Evolutionary conservation across 345 rosid genomes (phyloP).

Genomic region (Heritiera fomes): DNA sequence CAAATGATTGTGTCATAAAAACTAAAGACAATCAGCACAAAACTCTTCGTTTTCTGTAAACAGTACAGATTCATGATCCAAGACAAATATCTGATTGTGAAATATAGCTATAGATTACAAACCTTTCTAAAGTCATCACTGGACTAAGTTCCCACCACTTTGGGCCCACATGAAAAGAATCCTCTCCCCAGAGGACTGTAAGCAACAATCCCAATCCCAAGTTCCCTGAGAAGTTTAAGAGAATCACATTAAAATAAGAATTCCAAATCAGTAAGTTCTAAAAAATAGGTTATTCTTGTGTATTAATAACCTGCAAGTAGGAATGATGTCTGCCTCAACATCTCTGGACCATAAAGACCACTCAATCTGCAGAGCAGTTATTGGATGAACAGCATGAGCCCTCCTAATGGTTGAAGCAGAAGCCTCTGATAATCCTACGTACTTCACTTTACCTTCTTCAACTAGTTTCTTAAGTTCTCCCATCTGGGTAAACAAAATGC

Average conservation of each 20-base stretch:
- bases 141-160: slow-evolving; percentile 39
- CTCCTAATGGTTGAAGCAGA: slow-evolving; percentile 82
- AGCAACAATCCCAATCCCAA: slow-evolving; percentile 72
- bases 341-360: slow-evolving; percentile 87
- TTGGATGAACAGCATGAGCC: slow-evolving; percentile 79
- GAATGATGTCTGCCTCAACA: slow-evolving; percentile 48
- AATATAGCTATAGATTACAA: neutral
- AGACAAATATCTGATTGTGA: too few relatives aligned
- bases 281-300: neutral
- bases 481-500: neutral
- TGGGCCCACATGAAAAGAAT: slow-evolving; percentile 59
- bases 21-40: neutral
- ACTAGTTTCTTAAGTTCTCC: slow-evolving; percentile 73
- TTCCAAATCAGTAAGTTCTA: neutral
- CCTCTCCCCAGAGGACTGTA: slow-evolving; percentile 75
- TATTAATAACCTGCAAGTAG: slow-evolving; percentile 16
- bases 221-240: slow-evolving; percentile 45
- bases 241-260: neutral
- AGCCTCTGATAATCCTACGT: slow-evolving; percentile 70
- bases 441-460: slow-evolving; percentile 76
- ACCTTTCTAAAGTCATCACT: slow-evolving; percentile 53
- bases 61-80: too few relatives aligned
- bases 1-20: neutral
- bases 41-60: too few relatives aligned
- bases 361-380: slow-evolving; percentile 69